Evolutionary conservation across 2,329 filamentous ascomycete genomes (phyloP).

Genomic region (Cadophora sp.): DNA sequence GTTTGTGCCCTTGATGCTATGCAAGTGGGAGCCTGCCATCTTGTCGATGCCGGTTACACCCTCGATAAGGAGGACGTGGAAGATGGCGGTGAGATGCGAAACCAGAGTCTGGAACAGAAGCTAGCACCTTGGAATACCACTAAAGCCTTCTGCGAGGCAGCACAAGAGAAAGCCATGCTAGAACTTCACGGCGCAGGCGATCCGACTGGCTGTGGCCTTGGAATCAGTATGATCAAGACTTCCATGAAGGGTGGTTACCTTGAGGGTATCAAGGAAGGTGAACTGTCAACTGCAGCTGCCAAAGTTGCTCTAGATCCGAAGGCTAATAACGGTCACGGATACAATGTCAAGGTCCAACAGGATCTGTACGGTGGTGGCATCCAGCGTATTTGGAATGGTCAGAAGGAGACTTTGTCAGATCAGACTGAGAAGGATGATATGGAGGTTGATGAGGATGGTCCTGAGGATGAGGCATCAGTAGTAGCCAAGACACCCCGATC

Average conservation of each 20-base stretch:
- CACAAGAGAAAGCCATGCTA: constrained; percentile 95
- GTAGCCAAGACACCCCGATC: constrained; percentile 68
- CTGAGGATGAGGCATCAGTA: constrained; percentile 61
- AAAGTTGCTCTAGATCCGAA: constrained; percentile 78
- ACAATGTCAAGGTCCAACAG: constrained; percentile 96
- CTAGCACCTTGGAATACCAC: constrained; percentile 96
- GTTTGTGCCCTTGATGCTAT: constrained; percentile 94
- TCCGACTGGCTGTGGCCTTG: constrained; percentile 89
- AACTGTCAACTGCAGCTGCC: constrained; percentile 67
- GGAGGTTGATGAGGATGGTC: constrained; percentile 47
- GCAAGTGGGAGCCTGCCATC: constrained; percentile 91
- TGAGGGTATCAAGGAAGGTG: constrained; percentile 72
- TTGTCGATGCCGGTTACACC: constrained; percentile 89
- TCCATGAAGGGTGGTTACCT: constrained; percentile 98
- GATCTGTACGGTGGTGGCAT: constrained; percentile 92
- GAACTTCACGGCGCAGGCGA: constrained; percentile 94
- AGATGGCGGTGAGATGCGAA: constrained; percentile 47
- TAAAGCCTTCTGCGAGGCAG: constrained; percentile 94
- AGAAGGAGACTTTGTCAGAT: constrained; percentile 80
- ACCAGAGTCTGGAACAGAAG: constrained; percentile 81
- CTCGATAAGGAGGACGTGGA: constrained; percentile 67
- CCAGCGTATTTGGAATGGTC: constrained; percentile 88
- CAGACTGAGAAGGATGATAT: constrained; percentile 70
- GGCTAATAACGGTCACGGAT: constrained; percentile 91
- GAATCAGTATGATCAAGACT: constrained; percentile 96